A percentile compares a stretch with the other conserved stretches of the same genome.
Evolutionary conservation across 257 asterid species (phyloP).

Genomic region (Ligustrum vulgare): DNA sequence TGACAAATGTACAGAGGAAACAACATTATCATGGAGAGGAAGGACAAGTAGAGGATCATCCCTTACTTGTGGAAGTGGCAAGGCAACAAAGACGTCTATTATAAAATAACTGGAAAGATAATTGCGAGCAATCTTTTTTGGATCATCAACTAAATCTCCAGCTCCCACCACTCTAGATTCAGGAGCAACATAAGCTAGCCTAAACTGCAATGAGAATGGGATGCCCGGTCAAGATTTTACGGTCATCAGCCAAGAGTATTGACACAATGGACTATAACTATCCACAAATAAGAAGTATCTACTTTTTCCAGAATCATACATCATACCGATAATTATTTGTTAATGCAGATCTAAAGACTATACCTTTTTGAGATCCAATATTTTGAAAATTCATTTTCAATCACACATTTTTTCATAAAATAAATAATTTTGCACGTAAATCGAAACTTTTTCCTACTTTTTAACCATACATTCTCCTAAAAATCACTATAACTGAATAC

Average conservation of each 20-base stretch:
- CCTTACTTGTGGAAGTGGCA: slow-evolving; percentile 84
- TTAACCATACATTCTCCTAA: too few relatives aligned
- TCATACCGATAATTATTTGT: not conserved
- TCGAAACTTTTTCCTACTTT: too few relatives aligned
- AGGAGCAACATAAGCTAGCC: slow-evolving; percentile 83
- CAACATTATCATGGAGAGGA: not conserved
- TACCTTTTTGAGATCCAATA: too few relatives aligned
- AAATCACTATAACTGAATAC: too few relatives aligned
- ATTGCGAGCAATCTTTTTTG: slow-evolving; percentile 60
- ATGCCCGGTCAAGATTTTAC: not conserved
- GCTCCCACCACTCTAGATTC: slow-evolving; percentile 77
- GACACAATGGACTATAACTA: not conserved
- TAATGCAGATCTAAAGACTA: not conserved
- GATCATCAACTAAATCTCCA: slow-evolving; percentile 63
- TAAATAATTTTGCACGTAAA: too few relatives aligned
- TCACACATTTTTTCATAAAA: too few relatives aligned
- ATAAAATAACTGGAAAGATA: slow-evolving; percentile 59
- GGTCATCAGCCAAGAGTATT: not conserved
- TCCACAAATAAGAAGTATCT: not conserved
- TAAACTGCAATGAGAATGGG: slow-evolving; percentile 56
- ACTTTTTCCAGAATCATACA: not conserved
- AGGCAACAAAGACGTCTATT: slow-evolving; percentile 56
- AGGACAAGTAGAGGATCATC: not conserved
- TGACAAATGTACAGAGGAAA: not conserved
- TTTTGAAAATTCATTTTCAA: too few relatives aligned